Base-by-base conservation (phyloP, 1,139 yeast genomes). In the Debaryomyces fabryi region DNA sequence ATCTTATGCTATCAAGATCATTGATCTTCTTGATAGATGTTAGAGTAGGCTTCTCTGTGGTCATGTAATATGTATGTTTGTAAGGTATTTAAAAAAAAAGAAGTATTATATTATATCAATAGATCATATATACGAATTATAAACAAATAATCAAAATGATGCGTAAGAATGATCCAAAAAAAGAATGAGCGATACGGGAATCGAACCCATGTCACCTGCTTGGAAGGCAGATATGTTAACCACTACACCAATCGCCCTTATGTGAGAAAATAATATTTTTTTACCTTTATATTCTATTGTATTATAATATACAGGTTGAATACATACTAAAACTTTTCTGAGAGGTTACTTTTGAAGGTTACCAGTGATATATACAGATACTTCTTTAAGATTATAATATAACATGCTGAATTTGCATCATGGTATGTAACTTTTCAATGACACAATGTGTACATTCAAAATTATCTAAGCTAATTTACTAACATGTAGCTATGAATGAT, bases 141-240 rank as follows among this genome's bases (percentile, higher is more conserved):
- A 37, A 36, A 23, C 16, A 27, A 36, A 34, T 13, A 20, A 35
- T 18, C 18, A 3, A 4, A 12, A 34, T 13, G 18, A 20, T 25
- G 30, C 24, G 30, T 27, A 16, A 40, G 9, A 18, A 27, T 15
- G 16, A 32, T 13, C 2, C 16, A 32, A 29, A 25, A 67, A 70
- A 68, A 63, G 58, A 56, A 58, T 81, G 86, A 81, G 83, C 79
- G 83, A 79, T 81, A 79, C 83, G 86, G 83, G 86, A 82, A 81
- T 82, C 85, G 86, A 82, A 82, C 86, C 86, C 86, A 74, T 79
- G 85, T 79, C 86, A 74, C 82, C 81, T 79, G 86, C 86, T 82
- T 82, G 86, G 86, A 82, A 82, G 86, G 86, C 86, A 69, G 67
- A 67, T 65, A 72, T 73, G 76, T 67, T 72, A 71, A 67, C 78